Base-by-base conservation (phyloP, 257 asterid genomes). In the Fraxinus cuspidata region DNA sequence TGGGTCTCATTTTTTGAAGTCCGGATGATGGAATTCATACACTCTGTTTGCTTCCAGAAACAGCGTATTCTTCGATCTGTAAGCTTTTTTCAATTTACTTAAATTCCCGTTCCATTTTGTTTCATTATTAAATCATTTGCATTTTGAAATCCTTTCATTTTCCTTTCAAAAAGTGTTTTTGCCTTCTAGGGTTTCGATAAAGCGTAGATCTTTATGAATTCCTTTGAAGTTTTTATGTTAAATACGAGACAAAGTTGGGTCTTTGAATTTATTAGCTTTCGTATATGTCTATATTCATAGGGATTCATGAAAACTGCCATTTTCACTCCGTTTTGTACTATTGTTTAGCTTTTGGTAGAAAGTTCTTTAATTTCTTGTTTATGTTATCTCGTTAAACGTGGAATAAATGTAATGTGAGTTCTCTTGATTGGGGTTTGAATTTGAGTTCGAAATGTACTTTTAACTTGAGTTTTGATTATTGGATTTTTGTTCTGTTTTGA, bases 121-220 rank as follows among this genome's bases (percentile, higher is more conserved):
- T 83, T 75, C 69, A 19, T 80, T 65, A n/a, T 67, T 80, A 16
- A 77, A 77, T 81, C 75, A 58, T 85, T 72, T 78, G 69, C 84
- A 44, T 83, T 82, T 49, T 9, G 64, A 51, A 42, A 65, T 77
- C 25, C 38, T 29, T 67, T 76, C 70, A 31, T 29, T 42, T 29
- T 42, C 10, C 12, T 34, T 16, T 35, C 49, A 69, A 32, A 19
- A 72, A 69, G 67, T 44, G 42, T 75, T 80, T 42, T 78, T 83
- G 75, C 69, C 37, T 80, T 81, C 58, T 87, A 85, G 91, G 91
- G 87, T 84, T 87, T 84, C 84, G 83, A 25, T 67, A 78, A 77
- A 78, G 88, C 84, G 75, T 38, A 38, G 44, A 38, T 38, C 84
- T 80, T 85, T 75, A 76, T 72, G 81, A 56, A 77, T 35, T 79